Base-by-base conservation (phyloP, 2,329 filamentous ascomycete species). In the Raffaelea arxii region DNA sequence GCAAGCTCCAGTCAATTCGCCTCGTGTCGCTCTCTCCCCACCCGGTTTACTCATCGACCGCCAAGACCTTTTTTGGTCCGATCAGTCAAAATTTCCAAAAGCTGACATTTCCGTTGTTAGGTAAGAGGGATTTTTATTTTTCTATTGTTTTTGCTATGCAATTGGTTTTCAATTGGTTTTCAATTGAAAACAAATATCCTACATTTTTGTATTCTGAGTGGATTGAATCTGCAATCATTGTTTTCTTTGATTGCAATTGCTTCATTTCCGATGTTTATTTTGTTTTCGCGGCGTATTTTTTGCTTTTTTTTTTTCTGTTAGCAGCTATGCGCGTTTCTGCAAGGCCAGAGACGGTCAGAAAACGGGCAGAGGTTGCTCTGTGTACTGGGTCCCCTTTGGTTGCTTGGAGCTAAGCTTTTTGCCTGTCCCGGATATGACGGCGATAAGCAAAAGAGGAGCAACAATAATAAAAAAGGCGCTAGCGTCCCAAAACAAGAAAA, bases 331-430 rank as follows among this genome's bases (percentile, higher is more conserved):
- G n/a, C n/a, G n/a, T n/a, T n/a, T n/a, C n/a, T n/a, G n/a, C n/a
- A n/a, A n/a, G n/a, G n/a, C n/a, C n/a, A n/a, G n/a, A n/a, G n/a
- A n/a, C n/a, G n/a, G n/a, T n/a, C n/a, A n/a, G n/a, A n/a, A n/a
- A n/a, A n/a, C n/a, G n/a, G n/a, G n/a, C n/a, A n/a, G n/a, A n/a
- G n/a, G n/a, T n/a, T n/a, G n/a, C n/a, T n/a, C n/a, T n/a, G n/a
- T n/a, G n/a, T n/a, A n/a, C n/a, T n/a, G n/a, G n/a, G n/a, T n/a
- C n/a, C n/a, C n/a, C n/a, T n/a, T n/a, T n/a, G n/a, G n/a, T n/a
- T n/a, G n/a, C n/a, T 18, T 32, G 41, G 38, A 54, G 52, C 50
- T 54, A 51, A 49, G 49, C 50, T 49, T 46, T 47, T 51, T 44
- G 41, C 42, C 35, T 43, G 38, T 6, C 27, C 38, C 52, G 52